Evolutionary conservation across 768 basidiomycete genomes (phyloP).

Genomic region (Suillus lakei): DNA sequence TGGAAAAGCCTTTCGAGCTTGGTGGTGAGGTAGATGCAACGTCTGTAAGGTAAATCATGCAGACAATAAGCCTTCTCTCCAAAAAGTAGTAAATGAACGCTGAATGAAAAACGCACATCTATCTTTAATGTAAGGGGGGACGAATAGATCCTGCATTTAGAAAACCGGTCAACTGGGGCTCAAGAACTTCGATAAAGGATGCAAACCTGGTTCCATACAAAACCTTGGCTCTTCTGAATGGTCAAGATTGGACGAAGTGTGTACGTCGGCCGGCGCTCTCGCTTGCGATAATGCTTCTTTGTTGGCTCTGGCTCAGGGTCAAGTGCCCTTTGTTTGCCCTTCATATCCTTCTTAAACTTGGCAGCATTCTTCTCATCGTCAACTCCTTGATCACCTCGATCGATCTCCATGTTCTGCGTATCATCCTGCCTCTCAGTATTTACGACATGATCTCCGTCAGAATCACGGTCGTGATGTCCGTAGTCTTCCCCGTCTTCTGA

Average conservation of each 20-base stretch:
- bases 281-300: constrained; percentile 53
- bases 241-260: constrained; percentile 83
- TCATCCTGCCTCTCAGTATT: constrained; percentile 42
- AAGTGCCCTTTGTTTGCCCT: constrained; percentile 82
- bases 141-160: constrained; percentile 72
- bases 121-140: constrained; percentile 89
- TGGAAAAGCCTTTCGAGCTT: constrained; percentile 66
- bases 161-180: neutral
- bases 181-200: neutral
- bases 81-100: constrained; percentile 22
- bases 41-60: constrained; percentile 46
- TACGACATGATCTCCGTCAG: constrained; percentile 37
- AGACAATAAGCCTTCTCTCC: constrained; percentile 13
- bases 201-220: constrained; percentile 89
- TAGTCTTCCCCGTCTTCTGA: constrained; percentile 81
- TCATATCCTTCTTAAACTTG: constrained; percentile 60
- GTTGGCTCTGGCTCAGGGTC: constrained; percentile 63
- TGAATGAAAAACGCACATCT: constrained; percentile 65
- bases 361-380: constrained; percentile 40
- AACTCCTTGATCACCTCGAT: constrained; percentile 37
- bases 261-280: constrained; percentile 60
- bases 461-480: constrained; percentile 29
- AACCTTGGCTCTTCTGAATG: constrained; percentile 86
- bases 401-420: constrained; percentile 63
- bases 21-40: constrained; percentile 85